These are phyloP conservation scores for Ceraceosorus guamensis DNA, from an alignment of 1,284 basidiomycete species.

Conservation along the genomic window DNA sequence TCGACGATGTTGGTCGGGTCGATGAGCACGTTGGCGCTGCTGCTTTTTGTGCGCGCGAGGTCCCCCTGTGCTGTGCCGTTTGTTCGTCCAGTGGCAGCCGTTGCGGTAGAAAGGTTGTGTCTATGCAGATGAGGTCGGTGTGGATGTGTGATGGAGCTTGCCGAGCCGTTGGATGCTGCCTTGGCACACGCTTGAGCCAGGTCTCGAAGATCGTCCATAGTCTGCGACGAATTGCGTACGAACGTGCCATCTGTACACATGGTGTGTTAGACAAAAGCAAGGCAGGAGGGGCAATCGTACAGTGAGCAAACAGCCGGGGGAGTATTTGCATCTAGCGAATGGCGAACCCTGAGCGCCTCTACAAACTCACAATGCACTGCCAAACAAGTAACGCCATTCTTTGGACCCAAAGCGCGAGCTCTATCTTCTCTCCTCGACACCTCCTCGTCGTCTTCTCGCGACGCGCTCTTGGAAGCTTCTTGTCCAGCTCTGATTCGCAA, in stretches of 20 bases:
- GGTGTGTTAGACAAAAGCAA: slow-evolving; percentile 8
- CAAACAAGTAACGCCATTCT: slow-evolving; percentile 4
- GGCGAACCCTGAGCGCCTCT: slow-evolving; percentile 14
- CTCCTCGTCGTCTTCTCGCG: neutral
- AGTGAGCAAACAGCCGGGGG: slow-evolving; percentile 11
- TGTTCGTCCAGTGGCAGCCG: neutral
- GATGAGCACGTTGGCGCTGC: neutral
- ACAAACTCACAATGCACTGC: slow-evolving; percentile 2
- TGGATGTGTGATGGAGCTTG: slow-evolving; percentile 8
- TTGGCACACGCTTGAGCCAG: slow-evolving; percentile 24
- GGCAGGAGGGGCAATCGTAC: neutral
- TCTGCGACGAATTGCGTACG: slow-evolving; percentile 30
- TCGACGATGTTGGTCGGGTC: slow-evolving; percentile 7
- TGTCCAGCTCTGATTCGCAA: neutral
- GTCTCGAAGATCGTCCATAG: slow-evolving; percentile 23
- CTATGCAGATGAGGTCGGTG: neutral
- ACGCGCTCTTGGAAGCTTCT: neutral
- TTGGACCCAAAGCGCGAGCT: neutral
- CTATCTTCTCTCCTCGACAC: slow-evolving; percentile 2
- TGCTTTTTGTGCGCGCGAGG: neutral
- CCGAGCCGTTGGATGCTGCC: slow-evolving; percentile 8
- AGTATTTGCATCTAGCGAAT: no score
- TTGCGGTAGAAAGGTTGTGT: neutral
- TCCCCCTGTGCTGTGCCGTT: neutral
- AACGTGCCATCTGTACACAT: slow-evolving; percentile 20